phyloP scores from a whole-genome alignment of 306 rosid species.

The Carpinus fangiana region DNA sequence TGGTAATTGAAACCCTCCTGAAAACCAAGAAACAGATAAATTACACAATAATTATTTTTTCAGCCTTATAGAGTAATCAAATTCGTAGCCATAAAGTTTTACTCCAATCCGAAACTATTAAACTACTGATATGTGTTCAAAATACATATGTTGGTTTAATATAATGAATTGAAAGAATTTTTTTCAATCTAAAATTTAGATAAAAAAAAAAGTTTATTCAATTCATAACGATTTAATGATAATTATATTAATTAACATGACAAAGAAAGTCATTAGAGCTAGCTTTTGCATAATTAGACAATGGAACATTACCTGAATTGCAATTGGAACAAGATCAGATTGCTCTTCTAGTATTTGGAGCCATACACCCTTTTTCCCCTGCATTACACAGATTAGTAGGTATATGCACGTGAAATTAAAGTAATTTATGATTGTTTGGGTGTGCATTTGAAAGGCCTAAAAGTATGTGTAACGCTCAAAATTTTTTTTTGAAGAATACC shows the following conservation, averaged over 20 bases:
- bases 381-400: constrained; percentile 4
- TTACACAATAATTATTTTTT: neutral
- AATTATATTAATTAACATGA: neutral
- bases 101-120: too few species aligned
- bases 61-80: neutral
- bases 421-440: neutral
- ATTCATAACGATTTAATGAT: neutral
- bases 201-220: too few species aligned
- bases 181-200: too few species aligned
- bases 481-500: too few species aligned
- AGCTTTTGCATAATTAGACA: neutral
- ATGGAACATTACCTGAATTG: constrained; percentile 35
- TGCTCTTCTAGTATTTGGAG: constrained; percentile 45
- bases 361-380: constrained; percentile 50
- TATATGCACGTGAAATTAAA: neutral
- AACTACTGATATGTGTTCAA: too few species aligned
- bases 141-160: too few species aligned
- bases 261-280: neutral
- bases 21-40: neutral
- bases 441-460: too few species aligned
- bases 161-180: too few species aligned
- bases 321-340: constrained; percentile 44
- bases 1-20: constrained; percentile 55
- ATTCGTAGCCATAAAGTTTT: too few species aligned
- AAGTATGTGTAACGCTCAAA: too few species aligned